Conservation (phyloP, 2,329 filamentous ascomycete species). For the Didymella exigua region DNA sequence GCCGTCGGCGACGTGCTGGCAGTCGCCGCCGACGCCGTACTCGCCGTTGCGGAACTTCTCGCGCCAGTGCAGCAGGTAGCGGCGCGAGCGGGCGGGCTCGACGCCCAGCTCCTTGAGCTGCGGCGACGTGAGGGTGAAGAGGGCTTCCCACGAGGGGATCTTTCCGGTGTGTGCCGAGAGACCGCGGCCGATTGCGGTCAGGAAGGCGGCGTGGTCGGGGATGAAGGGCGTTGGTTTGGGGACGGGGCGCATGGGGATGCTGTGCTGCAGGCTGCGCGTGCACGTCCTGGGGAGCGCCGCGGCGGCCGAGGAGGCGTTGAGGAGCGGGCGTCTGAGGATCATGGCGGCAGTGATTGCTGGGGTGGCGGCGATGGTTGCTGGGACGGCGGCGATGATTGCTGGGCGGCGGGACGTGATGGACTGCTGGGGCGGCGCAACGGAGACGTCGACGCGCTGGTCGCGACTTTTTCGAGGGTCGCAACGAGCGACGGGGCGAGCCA, state of each 20-base stretch:
- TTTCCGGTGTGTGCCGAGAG: slow-evolving; percentile 83
- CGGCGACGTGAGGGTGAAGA: slow-evolving; percentile 79
- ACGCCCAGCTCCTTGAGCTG: slow-evolving; percentile 83
- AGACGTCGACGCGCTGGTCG: not conserved
- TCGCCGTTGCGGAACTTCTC: slow-evolving; percentile 80
- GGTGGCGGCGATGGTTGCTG: not conserved
- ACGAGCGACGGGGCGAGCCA: not conserved
- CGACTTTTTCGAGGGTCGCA: not conserved
- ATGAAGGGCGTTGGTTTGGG: slow-evolving; percentile 83
- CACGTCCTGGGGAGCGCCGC: slow-evolving; percentile 37
- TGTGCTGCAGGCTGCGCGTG: slow-evolving; percentile 47
- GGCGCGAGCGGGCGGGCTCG: slow-evolving; percentile 79
- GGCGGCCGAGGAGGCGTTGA: slow-evolving; percentile 31
- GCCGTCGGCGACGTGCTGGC: slow-evolving; percentile 69
- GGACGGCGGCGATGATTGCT: not conserved
- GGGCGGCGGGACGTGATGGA: not conserved
- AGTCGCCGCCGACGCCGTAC: slow-evolving; percentile 82
- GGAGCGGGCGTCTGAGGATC: slow-evolving; percentile 45
- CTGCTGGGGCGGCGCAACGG: not conserved
- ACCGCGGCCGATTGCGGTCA: slow-evolving; percentile 87
- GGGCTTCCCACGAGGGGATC: slow-evolving; percentile 85
- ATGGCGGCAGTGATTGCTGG: slow-evolving; percentile 28
- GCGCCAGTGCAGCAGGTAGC: slow-evolving; percentile 87
- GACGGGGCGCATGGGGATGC: slow-evolving; percentile 52
- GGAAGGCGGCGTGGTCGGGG: slow-evolving; percentile 83